A percentile compares a stretch with the other conserved stretches of the same genome.
Evolutionary conservation across 2,329 filamentous ascomycete species (phyloP).

Genomic region (Epichloe hybrida): DNA sequence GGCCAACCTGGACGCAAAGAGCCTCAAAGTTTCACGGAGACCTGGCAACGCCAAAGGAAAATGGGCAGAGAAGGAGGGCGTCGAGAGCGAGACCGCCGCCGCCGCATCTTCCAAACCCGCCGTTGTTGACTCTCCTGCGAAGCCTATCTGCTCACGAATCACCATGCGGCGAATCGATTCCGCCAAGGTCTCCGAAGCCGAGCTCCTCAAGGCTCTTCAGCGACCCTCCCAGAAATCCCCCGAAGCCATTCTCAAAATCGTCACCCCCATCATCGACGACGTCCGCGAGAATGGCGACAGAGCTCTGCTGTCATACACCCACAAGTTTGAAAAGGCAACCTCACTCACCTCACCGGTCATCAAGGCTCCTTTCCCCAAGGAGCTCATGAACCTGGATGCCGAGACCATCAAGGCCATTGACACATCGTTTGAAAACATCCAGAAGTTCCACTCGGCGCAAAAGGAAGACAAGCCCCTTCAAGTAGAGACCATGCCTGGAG

Average conservation of each 20-base stretch:
- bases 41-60: conserved; percentile 89
- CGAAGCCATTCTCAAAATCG: conserved; percentile 85
- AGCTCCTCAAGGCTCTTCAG: conserved; percentile 63
- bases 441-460: conserved; percentile 85
- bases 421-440: conserved; percentile 84
- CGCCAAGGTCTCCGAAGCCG: conserved; percentile 44
- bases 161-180: conserved; percentile 71
- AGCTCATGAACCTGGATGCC: conserved; percentile 69
- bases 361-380: conserved; percentile 72
- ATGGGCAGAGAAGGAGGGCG: conserved; percentile 74
- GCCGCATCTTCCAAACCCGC: conserved; percentile 20
- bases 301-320: conserved; percentile 81
- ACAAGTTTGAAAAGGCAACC: conserved; percentile 95
- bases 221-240: conserved; percentile 92
- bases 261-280: conserved; percentile 81
- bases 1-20: conserved; percentile 85
- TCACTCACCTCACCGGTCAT: conserved; percentile 81
- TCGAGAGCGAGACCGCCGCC: conserved; percentile 30
- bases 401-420: conserved; percentile 92
- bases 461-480: conserved; percentile 67
- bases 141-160: conserved; percentile 43
- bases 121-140: conserved; percentile 18
- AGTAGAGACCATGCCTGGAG: conserved; percentile 96
- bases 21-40: conserved; percentile 84
- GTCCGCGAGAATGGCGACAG: conserved; percentile 75